These are phyloP conservation scores for Thozetella sp. DNA, from an alignment of 495 filamentous ascomycete species.

Conservation along the genomic window DNA sequence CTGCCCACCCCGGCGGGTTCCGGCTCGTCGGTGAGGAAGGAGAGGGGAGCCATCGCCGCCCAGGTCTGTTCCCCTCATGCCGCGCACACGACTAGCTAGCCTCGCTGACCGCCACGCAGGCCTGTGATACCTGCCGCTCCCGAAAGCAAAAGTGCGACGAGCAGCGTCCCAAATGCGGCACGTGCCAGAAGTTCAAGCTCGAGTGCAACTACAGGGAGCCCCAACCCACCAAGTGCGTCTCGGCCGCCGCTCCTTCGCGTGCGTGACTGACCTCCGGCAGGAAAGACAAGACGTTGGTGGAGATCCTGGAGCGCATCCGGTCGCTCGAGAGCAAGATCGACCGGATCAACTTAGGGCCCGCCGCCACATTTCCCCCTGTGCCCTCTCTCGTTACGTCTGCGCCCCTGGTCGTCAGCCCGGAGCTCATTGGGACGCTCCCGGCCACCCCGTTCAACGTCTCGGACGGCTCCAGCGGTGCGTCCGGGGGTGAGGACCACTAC, in stretches of 20 bases:
- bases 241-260: background rate
- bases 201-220: slow-evolving; percentile 64
- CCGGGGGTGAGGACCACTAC: slow-evolving; percentile 26
- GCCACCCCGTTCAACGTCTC: slow-evolving; percentile 11
- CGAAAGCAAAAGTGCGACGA: slow-evolving; percentile 94
- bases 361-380: slow-evolving; percentile 17
- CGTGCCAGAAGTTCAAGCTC: slow-evolving; percentile 49
- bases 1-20: slow-evolving; percentile 3
- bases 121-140: slow-evolving; percentile 79
- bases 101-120: slow-evolving; percentile 34
- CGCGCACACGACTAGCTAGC: background rate
- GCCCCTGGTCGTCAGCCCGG: background rate
- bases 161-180: slow-evolving; percentile 75
- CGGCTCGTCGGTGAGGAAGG: slow-evolving; percentile 30
- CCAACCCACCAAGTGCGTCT: slow-evolving; percentile 63
- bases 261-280: slow-evolving; percentile 30
- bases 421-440: background rate
- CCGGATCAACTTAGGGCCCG: slow-evolving; percentile 25
- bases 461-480: slow-evolving; percentile 5
- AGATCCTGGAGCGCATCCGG: slow-evolving; percentile 58
- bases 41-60: slow-evolving; percentile 49
- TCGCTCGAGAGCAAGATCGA: slow-evolving; percentile 54
- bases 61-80: slow-evolving; percentile 31
- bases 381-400: background rate
- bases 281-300: slow-evolving; percentile 63